A percentile compares a stretch with the other conserved stretches of the same genome.
Evolutionary conservation across 139 green algal genomes (phyloP).

Genomic region (Zygnema circumcarinatum): DNA sequence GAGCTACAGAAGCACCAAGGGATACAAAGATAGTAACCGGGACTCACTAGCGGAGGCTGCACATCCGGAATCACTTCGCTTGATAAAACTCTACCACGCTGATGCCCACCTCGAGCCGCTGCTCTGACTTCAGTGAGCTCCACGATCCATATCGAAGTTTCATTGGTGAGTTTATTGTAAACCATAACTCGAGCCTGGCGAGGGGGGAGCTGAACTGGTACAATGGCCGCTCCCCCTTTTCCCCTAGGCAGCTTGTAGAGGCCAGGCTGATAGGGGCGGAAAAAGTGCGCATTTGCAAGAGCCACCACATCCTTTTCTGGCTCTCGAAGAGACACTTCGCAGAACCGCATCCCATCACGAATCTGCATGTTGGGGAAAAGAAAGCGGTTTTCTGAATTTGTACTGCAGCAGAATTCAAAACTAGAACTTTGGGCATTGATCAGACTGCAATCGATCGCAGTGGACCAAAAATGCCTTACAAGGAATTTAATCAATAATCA

Average conservation of each 20-base stretch:
- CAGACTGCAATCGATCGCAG: not conserved
- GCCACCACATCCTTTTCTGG: slow-evolving; percentile 56
- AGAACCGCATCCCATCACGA: slow-evolving; percentile 57
- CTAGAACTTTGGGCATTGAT: slow-evolving; percentile 15
- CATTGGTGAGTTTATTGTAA: slow-evolving; percentile 57
- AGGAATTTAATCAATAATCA: too few relatives aligned
- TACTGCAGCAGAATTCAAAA: slow-evolving; percentile 11
- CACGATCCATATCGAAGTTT: slow-evolving; percentile 47
- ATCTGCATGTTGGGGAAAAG: too few relatives aligned
- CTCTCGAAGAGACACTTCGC: slow-evolving; percentile 42
- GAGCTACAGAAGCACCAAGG: too few relatives aligned
- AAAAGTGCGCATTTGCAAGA: slow-evolving; percentile 49
- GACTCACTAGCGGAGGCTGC: slow-evolving; percentile 51
- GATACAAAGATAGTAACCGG: too few relatives aligned
- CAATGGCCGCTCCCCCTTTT: not conserved
- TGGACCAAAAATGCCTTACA: not conserved
- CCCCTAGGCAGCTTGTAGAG: slow-evolving; percentile 29
- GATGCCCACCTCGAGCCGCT: not conserved
- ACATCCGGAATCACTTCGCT: slow-evolving; percentile 51
- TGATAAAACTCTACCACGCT: slow-evolving; percentile 29
- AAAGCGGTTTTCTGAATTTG: too few relatives aligned
- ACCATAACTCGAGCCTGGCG: slow-evolving; percentile 35
- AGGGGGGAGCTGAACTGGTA: slow-evolving; percentile 24
- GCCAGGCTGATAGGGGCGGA: slow-evolving; percentile 37
- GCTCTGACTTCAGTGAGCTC: slow-evolving; percentile 48